These are phyloP conservation scores for Diospyros lotus DNA, from an alignment of 148 eudicot species.

Conservation along the genomic window DNA sequence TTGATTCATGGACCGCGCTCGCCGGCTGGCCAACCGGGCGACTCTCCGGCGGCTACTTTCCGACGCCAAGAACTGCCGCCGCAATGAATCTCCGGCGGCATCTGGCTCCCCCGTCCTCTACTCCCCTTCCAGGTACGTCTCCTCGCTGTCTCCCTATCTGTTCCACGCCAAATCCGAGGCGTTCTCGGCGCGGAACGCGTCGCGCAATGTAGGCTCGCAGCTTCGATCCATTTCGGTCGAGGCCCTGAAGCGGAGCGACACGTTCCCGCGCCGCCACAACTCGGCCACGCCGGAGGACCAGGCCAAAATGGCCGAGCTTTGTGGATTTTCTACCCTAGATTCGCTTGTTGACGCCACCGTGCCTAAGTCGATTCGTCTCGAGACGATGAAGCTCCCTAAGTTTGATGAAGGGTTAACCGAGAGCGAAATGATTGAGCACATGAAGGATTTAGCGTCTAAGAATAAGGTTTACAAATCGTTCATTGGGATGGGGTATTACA, in stretches of 20 bases:
- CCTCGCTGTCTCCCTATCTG: slow-evolving; percentile 49
- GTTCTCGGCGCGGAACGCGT: slow-evolving; percentile 23
- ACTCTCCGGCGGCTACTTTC: slow-evolving; percentile 52
- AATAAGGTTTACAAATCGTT: slow-evolving; percentile 76
- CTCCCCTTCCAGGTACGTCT: slow-evolving; percentile 54
- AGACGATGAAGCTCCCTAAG: slow-evolving; percentile 52
- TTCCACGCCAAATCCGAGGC: slow-evolving; percentile 22
- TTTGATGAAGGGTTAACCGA: slow-evolving; percentile 87
- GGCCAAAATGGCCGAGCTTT: slow-evolving; percentile 63
- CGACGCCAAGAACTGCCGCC: slow-evolving; percentile 35
- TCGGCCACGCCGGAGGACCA: slow-evolving; percentile 78
- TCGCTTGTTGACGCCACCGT: slow-evolving; percentile 79
- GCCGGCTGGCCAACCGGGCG: slow-evolving; percentile 63
- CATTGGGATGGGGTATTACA: slow-evolving; percentile 96
- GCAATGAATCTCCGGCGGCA: slow-evolving; percentile 13
- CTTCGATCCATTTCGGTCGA: slow-evolving; percentile 67
- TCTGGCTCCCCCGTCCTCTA: slow-evolving; percentile 15
- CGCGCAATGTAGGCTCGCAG: slow-evolving; percentile 28
- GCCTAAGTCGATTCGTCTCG: slow-evolving; percentile 67
- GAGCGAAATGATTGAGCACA: slow-evolving; percentile 78
- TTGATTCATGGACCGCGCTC: slow-evolving; percentile 68
- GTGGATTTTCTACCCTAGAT: slow-evolving; percentile 62
- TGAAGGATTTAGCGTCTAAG: slow-evolving; percentile 72
- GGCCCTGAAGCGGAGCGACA: slow-evolving; percentile 76
- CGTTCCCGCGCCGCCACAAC: slow-evolving; percentile 83